These are phyloP conservation scores for Lepidium campestre DNA, from an alignment of 441 rosid genomes.

Conservation along the genomic window DNA sequence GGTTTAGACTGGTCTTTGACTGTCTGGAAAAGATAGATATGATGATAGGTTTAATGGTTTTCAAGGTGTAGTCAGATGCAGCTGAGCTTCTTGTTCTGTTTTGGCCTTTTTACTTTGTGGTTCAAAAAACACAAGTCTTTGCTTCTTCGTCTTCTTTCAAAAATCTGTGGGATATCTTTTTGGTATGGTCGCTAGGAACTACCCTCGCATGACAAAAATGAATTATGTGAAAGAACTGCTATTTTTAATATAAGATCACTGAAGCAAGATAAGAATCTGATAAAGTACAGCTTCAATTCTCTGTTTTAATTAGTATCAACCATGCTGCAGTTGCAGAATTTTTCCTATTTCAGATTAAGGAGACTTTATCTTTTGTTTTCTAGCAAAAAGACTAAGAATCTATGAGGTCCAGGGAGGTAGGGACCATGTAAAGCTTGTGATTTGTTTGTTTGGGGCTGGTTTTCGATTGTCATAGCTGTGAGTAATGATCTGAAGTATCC, in stretches of 20 bases:
- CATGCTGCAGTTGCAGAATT: neutral
- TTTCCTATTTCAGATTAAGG: neutral
- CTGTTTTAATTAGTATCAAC: neutral
- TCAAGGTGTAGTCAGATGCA: neutral
- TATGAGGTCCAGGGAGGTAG: neutral
- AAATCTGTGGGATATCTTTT: no score
- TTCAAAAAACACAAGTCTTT: neutral
- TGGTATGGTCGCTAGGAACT: neutral
- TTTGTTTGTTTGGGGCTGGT: neutral
- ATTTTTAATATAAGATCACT: neutral
- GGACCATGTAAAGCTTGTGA: conserved; percentile 14
- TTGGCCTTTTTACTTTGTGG: neutral
- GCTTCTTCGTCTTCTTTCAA: neutral
- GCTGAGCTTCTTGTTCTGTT: neutral
- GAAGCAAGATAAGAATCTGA: neutral
- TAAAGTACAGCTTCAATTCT: neutral
- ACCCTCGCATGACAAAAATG: neutral
- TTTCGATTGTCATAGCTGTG: neutral
- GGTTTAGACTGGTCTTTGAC: neutral
- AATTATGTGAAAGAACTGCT: neutral
- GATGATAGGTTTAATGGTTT: neutral
- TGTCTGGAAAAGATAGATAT: neutral
- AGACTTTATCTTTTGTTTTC: neutral
- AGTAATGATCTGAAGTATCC: neutral
- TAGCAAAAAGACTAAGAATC: conserved; percentile 12